Percentiles rank a stretch among this genome's conserved stretches.
These are phyloP conservation scores for Clavariopsis aquatica DNA, from an alignment of 495 filamentous ascomycete genomes.

Conservation along the genomic window DNA sequence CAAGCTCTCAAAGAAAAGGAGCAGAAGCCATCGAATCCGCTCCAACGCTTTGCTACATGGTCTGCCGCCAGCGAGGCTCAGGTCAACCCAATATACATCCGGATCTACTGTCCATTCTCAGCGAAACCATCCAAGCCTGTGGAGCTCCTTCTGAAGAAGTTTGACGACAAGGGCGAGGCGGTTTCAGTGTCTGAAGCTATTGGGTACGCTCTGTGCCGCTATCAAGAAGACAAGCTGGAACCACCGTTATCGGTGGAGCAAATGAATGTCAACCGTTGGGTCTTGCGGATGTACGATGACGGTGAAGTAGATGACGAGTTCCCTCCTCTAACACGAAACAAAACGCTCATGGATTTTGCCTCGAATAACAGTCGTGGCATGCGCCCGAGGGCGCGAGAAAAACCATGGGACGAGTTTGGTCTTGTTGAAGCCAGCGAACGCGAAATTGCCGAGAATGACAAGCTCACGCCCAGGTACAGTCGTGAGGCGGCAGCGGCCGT, in stretches of 20 bases:
- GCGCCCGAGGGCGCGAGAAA: constrained; percentile 72
- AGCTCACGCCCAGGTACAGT: constrained; percentile 69
- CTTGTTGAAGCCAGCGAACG: constrained; percentile 76
- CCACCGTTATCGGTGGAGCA: constrained; percentile 69
- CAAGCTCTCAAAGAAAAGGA: constrained; percentile 75
- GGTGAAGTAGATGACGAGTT: constrained; percentile 97
- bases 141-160: constrained; percentile 67
- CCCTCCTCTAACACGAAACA: constrained; percentile 76
- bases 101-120: constrained; percentile 86
- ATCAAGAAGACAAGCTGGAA: constrained; percentile 75
- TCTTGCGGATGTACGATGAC: constrained; percentile 90
- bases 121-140: constrained; percentile 58
- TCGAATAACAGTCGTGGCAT: constrained; percentile 81
- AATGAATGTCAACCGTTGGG: constrained; percentile 88
- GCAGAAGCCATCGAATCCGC: constrained; percentile 75
- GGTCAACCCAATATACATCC: constrained; percentile 72
- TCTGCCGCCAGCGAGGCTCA: constrained; percentile 77
- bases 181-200: constrained; percentile 90
- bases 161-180: constrained; percentile 65
- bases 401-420: constrained; percentile 91
- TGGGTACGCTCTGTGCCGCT: constrained; percentile 83
- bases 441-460: constrained; percentile 77
- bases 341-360: constrained; percentile 79
- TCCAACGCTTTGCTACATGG: constrained; percentile 81
- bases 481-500: constrained; percentile 53